Evolutionary conservation across 2,329 filamentous ascomycete genomes (phyloP).

Genomic region (Magnaporthiopsis rhizophila): DNA sequence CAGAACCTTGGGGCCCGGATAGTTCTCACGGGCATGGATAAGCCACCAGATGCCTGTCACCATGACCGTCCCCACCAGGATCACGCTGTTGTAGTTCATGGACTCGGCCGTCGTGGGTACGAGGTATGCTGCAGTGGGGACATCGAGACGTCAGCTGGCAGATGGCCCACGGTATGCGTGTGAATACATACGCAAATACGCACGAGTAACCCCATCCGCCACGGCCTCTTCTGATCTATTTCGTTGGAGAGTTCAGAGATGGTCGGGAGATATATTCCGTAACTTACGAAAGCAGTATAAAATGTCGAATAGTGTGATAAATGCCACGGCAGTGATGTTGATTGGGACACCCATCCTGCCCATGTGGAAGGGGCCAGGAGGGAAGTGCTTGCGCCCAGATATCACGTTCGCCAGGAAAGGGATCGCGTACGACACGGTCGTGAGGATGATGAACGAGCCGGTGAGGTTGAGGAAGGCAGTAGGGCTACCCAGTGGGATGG

Average conservation of each 20-base stretch:
- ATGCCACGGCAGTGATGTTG: constrained; percentile 40
- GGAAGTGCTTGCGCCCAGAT: constrained; percentile 42
- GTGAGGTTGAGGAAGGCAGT: constrained; percentile 50
- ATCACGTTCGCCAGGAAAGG: constrained; percentile 42
- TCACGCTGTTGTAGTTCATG: constrained; percentile 49
- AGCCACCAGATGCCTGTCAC: constrained; percentile 43
- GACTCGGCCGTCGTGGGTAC: constrained; percentile 30
- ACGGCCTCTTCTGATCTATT: background rate
- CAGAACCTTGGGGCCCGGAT: constrained; percentile 42
- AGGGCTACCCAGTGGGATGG: constrained; percentile 45
- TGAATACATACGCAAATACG: no score
- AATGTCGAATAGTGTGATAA: constrained; percentile 48
- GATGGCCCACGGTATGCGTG: background rate
- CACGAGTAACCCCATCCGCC: no score
- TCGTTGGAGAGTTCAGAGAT: background rate
- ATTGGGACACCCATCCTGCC: constrained; percentile 39
- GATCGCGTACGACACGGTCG: constrained; percentile 44
- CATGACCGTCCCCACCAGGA: constrained; percentile 38
- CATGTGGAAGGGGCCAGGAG: constrained; percentile 44
- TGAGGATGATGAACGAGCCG: constrained; percentile 50
- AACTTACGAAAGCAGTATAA: constrained; percentile 52
- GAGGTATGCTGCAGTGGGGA: constrained; percentile 25
- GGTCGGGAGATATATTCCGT: background rate
- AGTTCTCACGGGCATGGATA: constrained; percentile 36
- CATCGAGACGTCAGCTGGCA: constrained; percentile 2